phyloP scores from a whole-genome alignment of 169 alveolate species.

The Babesia gibsoni region DNA sequence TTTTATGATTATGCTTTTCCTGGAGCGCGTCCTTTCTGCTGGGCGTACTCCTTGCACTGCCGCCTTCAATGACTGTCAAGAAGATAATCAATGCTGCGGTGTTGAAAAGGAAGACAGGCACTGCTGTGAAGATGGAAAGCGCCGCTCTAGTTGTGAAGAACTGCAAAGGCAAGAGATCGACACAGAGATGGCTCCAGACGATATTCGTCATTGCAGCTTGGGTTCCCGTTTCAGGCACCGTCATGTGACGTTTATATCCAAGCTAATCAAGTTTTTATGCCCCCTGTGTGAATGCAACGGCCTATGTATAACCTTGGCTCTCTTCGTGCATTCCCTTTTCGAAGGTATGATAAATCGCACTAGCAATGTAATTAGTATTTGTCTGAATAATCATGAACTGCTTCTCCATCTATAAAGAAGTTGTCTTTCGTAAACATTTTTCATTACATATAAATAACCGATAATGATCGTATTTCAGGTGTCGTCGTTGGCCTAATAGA shows the following conservation, averaged over 20 bases:
- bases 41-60: constrained; percentile 63
- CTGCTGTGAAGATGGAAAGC: constrained; percentile 13
- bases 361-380: too few species aligned
- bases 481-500: constrained; percentile 54
- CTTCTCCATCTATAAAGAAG: neutral
- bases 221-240: constrained; percentile 35
- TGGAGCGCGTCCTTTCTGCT: constrained; percentile 54
- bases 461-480: neutral
- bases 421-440: neutral
- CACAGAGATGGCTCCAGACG: neutral
- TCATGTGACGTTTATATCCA: constrained; percentile 22
- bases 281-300: constrained; percentile 67
- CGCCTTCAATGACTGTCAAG: constrained; percentile 45
- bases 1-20: constrained; percentile 42
- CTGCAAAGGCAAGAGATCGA: neutral
- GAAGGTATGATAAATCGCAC: constrained; percentile 62
- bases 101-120: neutral
- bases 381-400: neutral
- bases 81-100: constrained; percentile 12
- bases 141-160: neutral
- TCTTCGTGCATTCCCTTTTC: constrained; percentile 50
- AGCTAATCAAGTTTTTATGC: constrained; percentile 37
- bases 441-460: neutral
- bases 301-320: constrained; percentile 57
- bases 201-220: neutral